A percentile compares a stretch with the other conserved stretches of the same genome.
Evolutionary conservation across 331 rosid species (phyloP).

Genomic region (Malus hybrid): DNA sequence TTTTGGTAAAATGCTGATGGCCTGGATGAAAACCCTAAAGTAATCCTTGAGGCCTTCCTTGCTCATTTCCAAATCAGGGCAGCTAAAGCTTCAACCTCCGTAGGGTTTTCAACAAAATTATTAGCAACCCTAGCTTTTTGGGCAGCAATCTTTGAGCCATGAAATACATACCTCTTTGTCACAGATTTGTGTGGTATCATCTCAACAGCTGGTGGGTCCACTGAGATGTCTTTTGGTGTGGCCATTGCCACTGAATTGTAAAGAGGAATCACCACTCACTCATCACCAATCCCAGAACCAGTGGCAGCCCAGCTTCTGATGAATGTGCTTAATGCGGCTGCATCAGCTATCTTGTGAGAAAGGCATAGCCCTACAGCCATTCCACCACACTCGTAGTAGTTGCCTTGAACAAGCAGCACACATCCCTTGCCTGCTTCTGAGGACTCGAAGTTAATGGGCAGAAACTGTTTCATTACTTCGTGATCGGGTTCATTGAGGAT

Average conservation of each 20-base stretch:
- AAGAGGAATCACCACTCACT: neutral
- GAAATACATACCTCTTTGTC: slow-evolving; percentile 22
- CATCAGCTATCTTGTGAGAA: slow-evolving; percentile 30
- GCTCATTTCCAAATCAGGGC: slow-evolving; percentile 9
- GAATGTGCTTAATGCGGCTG: slow-evolving; percentile 7
- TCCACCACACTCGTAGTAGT: slow-evolving; percentile 23
- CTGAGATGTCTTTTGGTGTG: slow-evolving; percentile 1
- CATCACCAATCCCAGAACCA: neutral
- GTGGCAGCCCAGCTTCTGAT: slow-evolving; percentile 12
- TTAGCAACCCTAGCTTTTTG: no score
- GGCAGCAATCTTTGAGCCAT: slow-evolving; percentile 8
- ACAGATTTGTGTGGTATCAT: neutral
- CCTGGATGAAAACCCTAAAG: neutral
- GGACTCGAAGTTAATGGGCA: neutral
- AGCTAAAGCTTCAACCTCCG: neutral
- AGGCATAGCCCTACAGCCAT: slow-evolving; percentile 12
- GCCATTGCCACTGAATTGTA: slow-evolving; percentile 1
- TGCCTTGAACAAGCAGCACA: slow-evolving; percentile 12
- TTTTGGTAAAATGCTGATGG: neutral
- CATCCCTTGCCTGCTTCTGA: neutral
- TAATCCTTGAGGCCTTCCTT: neutral
- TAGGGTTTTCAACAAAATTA: neutral
- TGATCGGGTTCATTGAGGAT: slow-evolving; percentile 7
- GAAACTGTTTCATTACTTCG: neutral
- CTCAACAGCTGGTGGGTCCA: neutral